A percentile compares a stretch with the other conserved stretches of the same genome.
Evolutionary conservation across 306 rosid genomes (phyloP).

Genomic region (Fagus crenata): DNA sequence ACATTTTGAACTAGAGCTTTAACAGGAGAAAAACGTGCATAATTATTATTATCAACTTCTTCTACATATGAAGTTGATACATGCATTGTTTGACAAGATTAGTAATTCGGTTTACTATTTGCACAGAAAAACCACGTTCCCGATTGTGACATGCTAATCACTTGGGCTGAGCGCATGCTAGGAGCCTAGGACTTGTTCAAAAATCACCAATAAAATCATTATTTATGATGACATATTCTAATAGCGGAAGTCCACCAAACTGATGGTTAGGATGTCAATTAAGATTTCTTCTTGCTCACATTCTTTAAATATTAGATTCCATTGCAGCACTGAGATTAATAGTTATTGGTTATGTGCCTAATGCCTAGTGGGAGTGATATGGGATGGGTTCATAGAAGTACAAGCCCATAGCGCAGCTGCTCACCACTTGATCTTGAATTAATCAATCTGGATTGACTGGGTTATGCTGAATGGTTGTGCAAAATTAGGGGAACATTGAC

Average conservation of each 20-base stretch:
- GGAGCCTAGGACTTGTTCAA: background rate
- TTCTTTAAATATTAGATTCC: no score
- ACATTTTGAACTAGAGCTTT: background rate
- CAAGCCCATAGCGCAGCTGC: no score
- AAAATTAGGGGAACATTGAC: no score
- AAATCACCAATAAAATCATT: background rate
- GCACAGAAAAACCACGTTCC: background rate
- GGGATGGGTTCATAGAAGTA: no score
- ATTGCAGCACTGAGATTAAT: no score
- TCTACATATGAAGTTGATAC: background rate
- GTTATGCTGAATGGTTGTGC: no score
- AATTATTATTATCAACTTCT: background rate
- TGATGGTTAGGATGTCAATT: background rate
- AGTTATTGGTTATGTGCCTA: no score
- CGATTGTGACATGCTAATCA: background rate
- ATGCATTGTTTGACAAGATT: background rate
- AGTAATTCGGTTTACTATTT: background rate
- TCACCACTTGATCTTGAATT: no score
- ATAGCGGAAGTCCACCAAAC: background rate
- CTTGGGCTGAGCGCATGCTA: background rate
- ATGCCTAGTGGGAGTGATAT: no score
- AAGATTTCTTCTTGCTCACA: no score
- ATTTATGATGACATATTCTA: no score
- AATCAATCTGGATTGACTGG: no score
- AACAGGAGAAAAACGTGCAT: background rate